A percentile compares a stretch with the other conserved stretches of the same genome.
These are phyloP conservation scores for Capillidium rhysosporum DNA, from an alignment of 371 early-diverging fungal genomes.

Conservation along the genomic window DNA sequence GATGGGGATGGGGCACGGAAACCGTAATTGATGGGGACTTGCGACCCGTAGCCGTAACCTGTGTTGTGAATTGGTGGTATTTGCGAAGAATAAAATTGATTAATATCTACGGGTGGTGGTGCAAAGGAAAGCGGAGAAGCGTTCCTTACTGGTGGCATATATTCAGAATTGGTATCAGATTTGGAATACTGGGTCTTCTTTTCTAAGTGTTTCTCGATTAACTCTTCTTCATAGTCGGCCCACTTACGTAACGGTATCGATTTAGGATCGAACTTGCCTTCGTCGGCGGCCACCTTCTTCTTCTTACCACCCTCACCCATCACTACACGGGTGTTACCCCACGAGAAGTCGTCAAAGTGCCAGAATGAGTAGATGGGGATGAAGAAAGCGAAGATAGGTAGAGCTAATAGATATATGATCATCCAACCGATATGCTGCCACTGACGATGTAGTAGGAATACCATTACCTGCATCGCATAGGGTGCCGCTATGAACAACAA, in stretches of 20 bases:
- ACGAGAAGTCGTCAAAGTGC: constrained; percentile 94
- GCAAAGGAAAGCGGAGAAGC: background rate
- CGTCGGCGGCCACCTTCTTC: constrained; percentile 20
- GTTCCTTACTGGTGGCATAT: background rate
- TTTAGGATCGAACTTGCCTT: constrained; percentile 41
- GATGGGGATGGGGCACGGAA: too few relatives aligned
- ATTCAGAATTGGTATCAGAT: background rate
- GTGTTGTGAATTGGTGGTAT: background rate
- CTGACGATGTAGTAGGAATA: constrained; percentile 66
- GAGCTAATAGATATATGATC: constrained; percentile 73
- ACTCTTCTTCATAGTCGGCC: constrained; percentile 33
- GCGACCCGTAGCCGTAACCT: too few relatives aligned
- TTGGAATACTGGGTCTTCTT: constrained; percentile 8
- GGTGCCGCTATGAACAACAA: constrained; percentile 19
- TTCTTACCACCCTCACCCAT: constrained; percentile 57
- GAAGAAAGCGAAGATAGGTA: constrained; percentile 62
- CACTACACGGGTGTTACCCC: constrained; percentile 91
- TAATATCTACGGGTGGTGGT: background rate
- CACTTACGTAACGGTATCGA: constrained; percentile 35
- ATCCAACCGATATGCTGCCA: constrained; percentile 93
- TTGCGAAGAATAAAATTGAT: background rate
- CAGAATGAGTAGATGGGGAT: constrained; percentile 79
- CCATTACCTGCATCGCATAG: constrained; percentile 64
- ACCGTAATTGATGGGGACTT: too few relatives aligned
- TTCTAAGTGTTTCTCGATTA: too few relatives aligned